Conservation (phyloP, 2,329 filamentous ascomycete species). For the Trichoderma aggressivum region DNA sequence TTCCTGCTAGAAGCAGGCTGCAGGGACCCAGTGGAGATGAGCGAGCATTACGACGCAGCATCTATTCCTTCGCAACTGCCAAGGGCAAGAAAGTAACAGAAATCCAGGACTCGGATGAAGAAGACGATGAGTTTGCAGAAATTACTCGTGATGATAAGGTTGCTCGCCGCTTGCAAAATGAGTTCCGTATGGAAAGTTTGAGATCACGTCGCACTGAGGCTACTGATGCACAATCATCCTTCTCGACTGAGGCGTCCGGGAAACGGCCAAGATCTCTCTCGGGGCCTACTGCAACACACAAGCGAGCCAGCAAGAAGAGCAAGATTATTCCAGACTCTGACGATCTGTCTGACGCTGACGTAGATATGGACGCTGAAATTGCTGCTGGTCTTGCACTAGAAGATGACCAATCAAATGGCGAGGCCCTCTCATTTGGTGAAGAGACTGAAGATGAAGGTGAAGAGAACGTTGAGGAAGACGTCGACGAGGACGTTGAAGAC, state of each 20-base stretch:
- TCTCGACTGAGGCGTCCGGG: conserved; percentile 16
- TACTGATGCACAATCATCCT: neutral
- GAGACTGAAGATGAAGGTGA: conserved; percentile 17
- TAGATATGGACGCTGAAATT: conserved; percentile 34
- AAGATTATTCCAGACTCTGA: conserved; percentile 32
- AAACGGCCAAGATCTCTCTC: conserved; percentile 30
- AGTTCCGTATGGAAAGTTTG: conserved; percentile 23
- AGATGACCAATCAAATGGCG: conserved; percentile 19
- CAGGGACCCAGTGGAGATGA: conserved; percentile 27
- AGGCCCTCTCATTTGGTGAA: neutral
- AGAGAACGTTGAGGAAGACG: conserved; percentile 8
- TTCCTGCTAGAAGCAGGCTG: conserved; percentile 24
- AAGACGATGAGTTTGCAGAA: conserved; percentile 31
- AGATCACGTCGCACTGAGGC: conserved; percentile 5
- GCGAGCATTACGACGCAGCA: conserved; percentile 38
- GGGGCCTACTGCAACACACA: conserved; percentile 17
- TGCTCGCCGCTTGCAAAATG: conserved; percentile 36
- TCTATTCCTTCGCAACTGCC: conserved; percentile 47
- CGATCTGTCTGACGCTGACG: conserved; percentile 23
- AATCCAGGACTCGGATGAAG: conserved; percentile 40
- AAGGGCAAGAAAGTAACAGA: conserved; percentile 37
- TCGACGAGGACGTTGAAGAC: conserved; percentile 13
- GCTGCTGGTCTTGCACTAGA: conserved; percentile 26
- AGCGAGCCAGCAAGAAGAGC: conserved; percentile 31
- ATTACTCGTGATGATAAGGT: conserved; percentile 29